Percentiles rank a stretch among this genome's conserved stretches.
Conservation (phyloP, 2,329 filamentous ascomycete genomes). For the Fusarium nanum region DNA sequence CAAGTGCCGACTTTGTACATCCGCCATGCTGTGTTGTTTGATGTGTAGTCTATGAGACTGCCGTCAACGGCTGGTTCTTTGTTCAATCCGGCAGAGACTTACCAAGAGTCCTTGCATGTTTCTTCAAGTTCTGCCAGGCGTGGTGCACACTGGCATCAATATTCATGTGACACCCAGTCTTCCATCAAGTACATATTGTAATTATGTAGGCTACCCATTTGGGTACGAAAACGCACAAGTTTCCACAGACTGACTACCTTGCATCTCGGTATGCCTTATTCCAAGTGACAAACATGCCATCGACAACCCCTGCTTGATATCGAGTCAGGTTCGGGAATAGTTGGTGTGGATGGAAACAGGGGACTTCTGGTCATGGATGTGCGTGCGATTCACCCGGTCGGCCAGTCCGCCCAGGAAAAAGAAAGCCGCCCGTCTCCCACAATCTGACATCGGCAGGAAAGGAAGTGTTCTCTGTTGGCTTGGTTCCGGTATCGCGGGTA, state of each 20-base stretch:
- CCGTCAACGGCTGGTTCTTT: conserved; percentile 30
- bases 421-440: conserved; percentile 11
- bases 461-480: background rate
- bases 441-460: conserved; percentile 9
- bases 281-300: conserved; percentile 33
- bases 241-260: background rate
- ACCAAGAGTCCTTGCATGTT: background rate
- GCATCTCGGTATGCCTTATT: conserved; percentile 32
- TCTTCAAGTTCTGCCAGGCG: conserved; percentile 2
- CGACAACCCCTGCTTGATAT: conserved; percentile 21
- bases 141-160: background rate
- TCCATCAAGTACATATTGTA: background rate
- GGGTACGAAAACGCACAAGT: background rate
- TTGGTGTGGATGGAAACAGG: conserved; percentile 3
- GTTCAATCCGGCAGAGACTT: conserved; percentile 5
- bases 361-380: conserved; percentile 1
- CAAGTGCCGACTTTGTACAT: conserved; percentile 15
- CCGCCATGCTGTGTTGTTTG: conserved; percentile 24
- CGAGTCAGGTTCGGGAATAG: conserved; percentile 42
- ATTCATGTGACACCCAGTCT: conserved; percentile 1
- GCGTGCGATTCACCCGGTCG: conserved; percentile 3
- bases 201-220: background rate
- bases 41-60: conserved; percentile 16
- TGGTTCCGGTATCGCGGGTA: conserved; percentile 8
- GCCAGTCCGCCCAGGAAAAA: conserved; percentile 1